Base-by-base conservation (phyloP, 2,329 filamentous ascomycete species). In the Polychaeton citri region DNA sequence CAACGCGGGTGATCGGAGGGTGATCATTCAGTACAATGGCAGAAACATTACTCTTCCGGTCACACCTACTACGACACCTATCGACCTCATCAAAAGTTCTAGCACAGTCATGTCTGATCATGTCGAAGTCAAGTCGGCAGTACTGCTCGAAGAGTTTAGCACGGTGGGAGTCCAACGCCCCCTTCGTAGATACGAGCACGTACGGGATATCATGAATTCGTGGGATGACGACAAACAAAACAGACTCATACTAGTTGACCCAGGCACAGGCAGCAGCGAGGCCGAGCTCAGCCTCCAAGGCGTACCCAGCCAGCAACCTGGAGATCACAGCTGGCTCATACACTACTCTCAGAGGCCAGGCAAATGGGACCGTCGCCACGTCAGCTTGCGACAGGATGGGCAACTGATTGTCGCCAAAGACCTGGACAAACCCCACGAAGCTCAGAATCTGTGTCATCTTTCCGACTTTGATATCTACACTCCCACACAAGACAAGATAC, bases 391-490 rank as follows among this genome's bases (percentile, higher is more conserved):
- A 4, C 52, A 66, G 6, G 81, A 80, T 38, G 87, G 87, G 0
- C 86, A 94, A 54, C 56, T 80, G 12, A 57, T 67, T 32, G 66
- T 77, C 18, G 72, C 81, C 28, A 94, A 90, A 60, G 86, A 81
- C 46, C 66, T 75, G 9, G 70, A 67, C 38, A 54, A 65, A 3
- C 61, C 78, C 33, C 83, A 85, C 55, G 80, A 87, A 35, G 64
- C 70, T 20, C 61, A 68, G 9, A 79, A 73, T 42, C 65, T 94
- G 21, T 94, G 84, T 55, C 85, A 93, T 59, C 58, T 96, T 33
- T 85, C 83, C 2, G 87, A 95, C 58, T 95, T 88, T 56, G 88
- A 96, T 52, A 81, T 95, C 33, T 95, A 95, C 60, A 74, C 69
- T 1, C 81, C 84, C 2, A 84, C 76, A 4, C 68, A 74, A 35